These are phyloP conservation scores for Fagopyrum tataricum DNA, from an alignment of 148 eudicot genomes.

Conservation along the genomic window DNA sequence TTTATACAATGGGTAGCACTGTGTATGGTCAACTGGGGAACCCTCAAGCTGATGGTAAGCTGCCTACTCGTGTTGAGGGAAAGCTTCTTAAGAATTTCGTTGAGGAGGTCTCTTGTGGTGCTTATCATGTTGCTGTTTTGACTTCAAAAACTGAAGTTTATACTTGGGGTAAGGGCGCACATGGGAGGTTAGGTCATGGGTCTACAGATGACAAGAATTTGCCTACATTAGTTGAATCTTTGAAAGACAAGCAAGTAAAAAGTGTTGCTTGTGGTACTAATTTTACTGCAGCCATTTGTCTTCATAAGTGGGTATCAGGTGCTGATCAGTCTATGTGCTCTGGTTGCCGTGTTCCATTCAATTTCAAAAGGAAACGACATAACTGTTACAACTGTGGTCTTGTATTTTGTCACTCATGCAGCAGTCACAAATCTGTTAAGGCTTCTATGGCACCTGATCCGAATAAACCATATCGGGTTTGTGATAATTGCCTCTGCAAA, in stretches of 20 bases:
- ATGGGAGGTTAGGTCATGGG: slow-evolving; percentile 79
- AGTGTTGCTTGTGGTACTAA: slow-evolving; percentile 60
- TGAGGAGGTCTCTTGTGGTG: slow-evolving; percentile 72
- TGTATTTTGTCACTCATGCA: slow-evolving; percentile 60
- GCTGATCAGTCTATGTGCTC: slow-evolving; percentile 57
- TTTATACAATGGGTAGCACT: slow-evolving; percentile 72
- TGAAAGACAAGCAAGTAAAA: slow-evolving; percentile 57
- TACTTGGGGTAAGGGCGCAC: slow-evolving; percentile 81
- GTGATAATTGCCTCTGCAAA: slow-evolving; percentile 61
- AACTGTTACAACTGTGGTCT: slow-evolving; percentile 77
- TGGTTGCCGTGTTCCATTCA: slow-evolving; percentile 57
- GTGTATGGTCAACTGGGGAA: slow-evolving; percentile 55
- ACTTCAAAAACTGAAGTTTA: slow-evolving; percentile 59
- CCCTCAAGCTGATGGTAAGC: slow-evolving; percentile 38
- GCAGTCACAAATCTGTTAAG: slow-evolving; percentile 47
- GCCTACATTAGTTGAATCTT: slow-evolving; percentile 60
- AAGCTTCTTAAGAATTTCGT: slow-evolving; percentile 38
- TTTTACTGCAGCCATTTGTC: slow-evolving; percentile 65
- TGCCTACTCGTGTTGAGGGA: slow-evolving; percentile 57
- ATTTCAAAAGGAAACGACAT: slow-evolving; percentile 60
- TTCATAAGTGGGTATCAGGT: slow-evolving; percentile 43
- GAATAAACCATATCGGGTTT: slow-evolving; percentile 63
- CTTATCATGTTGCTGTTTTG: slow-evolving; percentile 68
- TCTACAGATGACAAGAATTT: slow-evolving; percentile 42
- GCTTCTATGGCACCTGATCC: slow-evolving; percentile 69